Conservation (phyloP, 2,329 filamentous ascomycete genomes). For the Zymoseptoria pseudotritici region DNA sequence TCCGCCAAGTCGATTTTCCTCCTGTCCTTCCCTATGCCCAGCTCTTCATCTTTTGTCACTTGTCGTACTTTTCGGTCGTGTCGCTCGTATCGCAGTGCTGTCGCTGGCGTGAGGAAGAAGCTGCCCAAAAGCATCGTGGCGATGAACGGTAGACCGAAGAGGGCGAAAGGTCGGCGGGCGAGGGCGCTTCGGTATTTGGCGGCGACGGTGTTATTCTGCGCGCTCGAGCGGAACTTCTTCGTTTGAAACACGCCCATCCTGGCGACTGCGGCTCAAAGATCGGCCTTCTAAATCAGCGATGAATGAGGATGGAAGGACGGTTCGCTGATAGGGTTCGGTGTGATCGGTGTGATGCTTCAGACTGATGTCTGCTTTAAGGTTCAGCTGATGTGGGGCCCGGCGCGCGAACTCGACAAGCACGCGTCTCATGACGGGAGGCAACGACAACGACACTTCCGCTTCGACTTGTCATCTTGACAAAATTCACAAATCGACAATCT, state of each 20-base stretch:
- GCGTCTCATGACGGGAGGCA: not conserved
- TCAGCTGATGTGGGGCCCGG: not conserved
- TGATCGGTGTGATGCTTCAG: not conserved
- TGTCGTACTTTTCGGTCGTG: slow-evolving; percentile 85
- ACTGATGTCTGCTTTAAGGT: not conserved
- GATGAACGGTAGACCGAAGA: slow-evolving; percentile 92
- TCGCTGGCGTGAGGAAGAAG: slow-evolving; percentile 89
- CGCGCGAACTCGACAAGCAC: not conserved
- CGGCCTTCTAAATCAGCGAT: not conserved
- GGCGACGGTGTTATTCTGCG: slow-evolving; percentile 61
- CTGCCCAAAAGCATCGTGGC: slow-evolving; percentile 82
- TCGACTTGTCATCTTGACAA: not conserved
- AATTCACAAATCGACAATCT: not conserved
- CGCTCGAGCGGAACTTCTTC: slow-evolving; percentile 54
- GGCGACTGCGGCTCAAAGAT: not conserved
- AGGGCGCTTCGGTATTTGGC: slow-evolving; percentile 69
- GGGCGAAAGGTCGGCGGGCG: slow-evolving; percentile 72
- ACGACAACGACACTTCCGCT: not conserved
- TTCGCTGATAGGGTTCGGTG: not conserved
- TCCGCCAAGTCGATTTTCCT: slow-evolving; percentile 73
- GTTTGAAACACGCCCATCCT: slow-evolving; percentile 31
- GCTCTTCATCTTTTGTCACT: slow-evolving; percentile 75
- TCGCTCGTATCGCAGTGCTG: slow-evolving; percentile 86
- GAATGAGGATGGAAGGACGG: not conserved
- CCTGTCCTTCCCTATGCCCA: slow-evolving; percentile 66